Percentiles rank a stretch among this genome's conserved stretches.
phyloP scores from a whole-genome alignment of 163 green algal species.

The Scenedesmus sp. region DNA sequence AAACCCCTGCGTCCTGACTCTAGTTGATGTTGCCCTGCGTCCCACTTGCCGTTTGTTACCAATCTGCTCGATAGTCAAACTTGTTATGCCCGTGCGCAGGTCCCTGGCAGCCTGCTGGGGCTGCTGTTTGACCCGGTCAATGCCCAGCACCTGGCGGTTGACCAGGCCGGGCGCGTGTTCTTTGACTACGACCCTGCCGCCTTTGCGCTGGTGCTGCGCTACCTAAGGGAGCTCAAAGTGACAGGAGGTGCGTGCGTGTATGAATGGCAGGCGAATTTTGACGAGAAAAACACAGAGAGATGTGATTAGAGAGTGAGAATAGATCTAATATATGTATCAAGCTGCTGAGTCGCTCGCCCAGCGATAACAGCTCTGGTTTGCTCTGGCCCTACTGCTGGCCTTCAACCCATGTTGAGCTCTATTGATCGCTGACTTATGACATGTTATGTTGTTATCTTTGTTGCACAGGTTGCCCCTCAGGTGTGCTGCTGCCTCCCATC shows the following conservation, averaged over 20 bases:
- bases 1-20: too few relatives aligned
- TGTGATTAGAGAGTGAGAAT: too few relatives aligned
- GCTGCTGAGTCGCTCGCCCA: too few relatives aligned
- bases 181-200: constrained; percentile 35
- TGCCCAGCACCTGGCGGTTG: neutral
- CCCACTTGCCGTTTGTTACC: neutral
- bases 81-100: neutral
- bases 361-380: too few relatives aligned
- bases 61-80: too few relatives aligned
- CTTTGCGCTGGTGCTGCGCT: constrained; percentile 28
- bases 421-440: neutral
- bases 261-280: too few relatives aligned
- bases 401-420: too few relatives aligned
- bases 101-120: constrained; percentile 1
- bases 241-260: constrained; percentile 14
- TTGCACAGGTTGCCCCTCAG: neutral
- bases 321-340: too few relatives aligned
- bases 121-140: constrained; percentile 42
- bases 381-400: too few relatives aligned
- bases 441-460: neutral
- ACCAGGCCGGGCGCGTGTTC: constrained; percentile 12
- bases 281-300: too few relatives aligned
- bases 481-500: constrained; percentile 29
- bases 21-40: too few relatives aligned
- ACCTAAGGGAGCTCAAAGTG: constrained; percentile 39